phyloP scores from a whole-genome alignment of 1,139 yeast genomes.

The Kurtzmaniella natalensis region DNA sequence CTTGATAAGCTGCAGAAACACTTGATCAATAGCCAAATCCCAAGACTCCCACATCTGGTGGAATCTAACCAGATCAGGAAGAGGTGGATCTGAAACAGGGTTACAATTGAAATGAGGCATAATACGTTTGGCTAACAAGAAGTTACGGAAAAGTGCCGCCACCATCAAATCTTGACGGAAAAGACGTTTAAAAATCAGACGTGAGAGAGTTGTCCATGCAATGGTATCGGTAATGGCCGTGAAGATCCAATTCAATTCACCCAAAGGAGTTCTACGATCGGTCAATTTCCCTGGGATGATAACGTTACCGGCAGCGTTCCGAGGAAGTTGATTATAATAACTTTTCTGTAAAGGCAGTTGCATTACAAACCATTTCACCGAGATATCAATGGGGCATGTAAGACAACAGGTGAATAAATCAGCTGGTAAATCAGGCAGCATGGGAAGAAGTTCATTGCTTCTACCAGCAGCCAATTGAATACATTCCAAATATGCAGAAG shows the following conservation, averaged over 20 bases:
- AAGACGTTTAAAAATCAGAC: slow-evolving; percentile 82
- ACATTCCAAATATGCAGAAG: slow-evolving; percentile 75
- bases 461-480: slow-evolving; percentile 93
- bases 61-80: slow-evolving; percentile 74
- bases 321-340: slow-evolving; percentile 53
- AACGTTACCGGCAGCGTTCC: slow-evolving; percentile 55
- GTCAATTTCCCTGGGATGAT: slow-evolving; percentile 86
- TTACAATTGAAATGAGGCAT: slow-evolving; percentile 94
- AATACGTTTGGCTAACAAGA: slow-evolving; percentile 82
- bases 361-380: slow-evolving; percentile 87
- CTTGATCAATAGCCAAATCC: slow-evolving; percentile 97
- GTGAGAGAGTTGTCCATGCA: slow-evolving; percentile 91
- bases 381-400: slow-evolving; percentile 93
- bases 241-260: slow-evolving; percentile 95
- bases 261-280: slow-evolving; percentile 91
- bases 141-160: slow-evolving; percentile 92
- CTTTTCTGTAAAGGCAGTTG: slow-evolving; percentile 68
- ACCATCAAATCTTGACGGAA: slow-evolving; percentile 96
- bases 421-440: slow-evolving; percentile 95
- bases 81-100: slow-evolving; percentile 90
- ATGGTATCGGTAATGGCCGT: slow-evolving; percentile 98
- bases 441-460: slow-evolving; percentile 80
- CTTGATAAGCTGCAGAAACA: slow-evolving; percentile 63
- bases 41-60: slow-evolving; percentile 99
- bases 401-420: slow-evolving; percentile 93